A percentile compares a stretch with the other conserved stretches of the same genome.
phyloP scores from a whole-genome alignment of 169 alveolate species.

The Eimeria brunetti region DNA sequence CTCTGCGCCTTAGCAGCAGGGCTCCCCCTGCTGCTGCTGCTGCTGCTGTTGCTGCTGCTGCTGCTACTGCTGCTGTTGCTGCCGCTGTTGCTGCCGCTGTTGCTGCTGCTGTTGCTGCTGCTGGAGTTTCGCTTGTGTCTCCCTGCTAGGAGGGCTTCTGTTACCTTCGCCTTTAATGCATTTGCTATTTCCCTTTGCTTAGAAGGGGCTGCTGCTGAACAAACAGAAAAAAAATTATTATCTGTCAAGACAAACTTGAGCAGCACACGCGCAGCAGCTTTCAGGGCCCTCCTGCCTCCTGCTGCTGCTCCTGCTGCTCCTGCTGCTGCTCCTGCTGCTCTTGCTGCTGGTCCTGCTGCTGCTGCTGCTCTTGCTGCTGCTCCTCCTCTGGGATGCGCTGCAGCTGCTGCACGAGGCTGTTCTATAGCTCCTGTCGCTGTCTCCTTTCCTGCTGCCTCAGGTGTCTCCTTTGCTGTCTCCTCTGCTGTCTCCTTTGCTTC shows the following conservation, averaged over 20 bases:
- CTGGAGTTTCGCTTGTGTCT: not conserved
- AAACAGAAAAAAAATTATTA: not conserved
- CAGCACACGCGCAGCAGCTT: not conserved
- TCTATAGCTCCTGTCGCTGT: not conserved
- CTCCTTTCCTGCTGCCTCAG: not conserved
- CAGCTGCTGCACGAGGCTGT: not conserved
- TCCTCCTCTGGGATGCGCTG: not conserved
- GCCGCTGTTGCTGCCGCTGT: not conserved
- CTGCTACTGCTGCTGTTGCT: constrained; percentile 2
- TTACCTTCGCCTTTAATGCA: not conserved
- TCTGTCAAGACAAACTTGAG: not conserved
- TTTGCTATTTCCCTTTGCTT: not conserved
- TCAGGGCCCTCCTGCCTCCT: not conserved
- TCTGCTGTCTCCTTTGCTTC: not conserved
- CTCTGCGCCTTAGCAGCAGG: not conserved
- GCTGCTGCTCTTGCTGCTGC: not conserved
- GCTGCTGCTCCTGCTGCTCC: not conserved
- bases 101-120: not conserved
- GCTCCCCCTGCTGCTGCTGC: not conserved
- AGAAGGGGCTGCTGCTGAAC: no score
- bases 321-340: not conserved
- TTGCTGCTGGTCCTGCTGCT: not conserved
- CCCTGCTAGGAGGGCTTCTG: not conserved
- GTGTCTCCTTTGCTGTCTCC: not conserved
- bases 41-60: constrained; percentile 4